A percentile compares a stretch with the other conserved stretches of the same genome.
Evolutionary conservation across 305 asterid species (phyloP).

Genomic region (Caryopteris hybrid): DNA sequence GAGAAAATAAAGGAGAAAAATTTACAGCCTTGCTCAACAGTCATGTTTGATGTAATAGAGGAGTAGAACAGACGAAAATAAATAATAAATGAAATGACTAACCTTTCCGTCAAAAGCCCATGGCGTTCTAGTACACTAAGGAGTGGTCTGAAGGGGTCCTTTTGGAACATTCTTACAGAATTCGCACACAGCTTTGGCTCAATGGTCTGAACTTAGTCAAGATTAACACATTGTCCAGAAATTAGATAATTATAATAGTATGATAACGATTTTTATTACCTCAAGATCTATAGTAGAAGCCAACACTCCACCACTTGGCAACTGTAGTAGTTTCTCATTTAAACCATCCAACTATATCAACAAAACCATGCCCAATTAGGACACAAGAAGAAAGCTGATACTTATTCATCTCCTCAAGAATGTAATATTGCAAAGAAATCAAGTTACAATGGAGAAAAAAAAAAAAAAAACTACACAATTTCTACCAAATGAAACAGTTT

Average conservation of each 20-base stretch:
- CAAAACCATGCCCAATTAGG: slow-evolving; percentile 19
- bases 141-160: slow-evolving; percentile 73
- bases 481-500: neutral
- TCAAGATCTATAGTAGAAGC: slow-evolving; percentile 20
- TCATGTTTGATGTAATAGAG: neutral
- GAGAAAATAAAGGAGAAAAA: slow-evolving; percentile 7
- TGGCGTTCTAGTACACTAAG: slow-evolving; percentile 42
- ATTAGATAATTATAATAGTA: neutral
- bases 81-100: slow-evolving; percentile 8
- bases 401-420: slow-evolving; percentile 4
- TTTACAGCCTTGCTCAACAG: slow-evolving; percentile 10
- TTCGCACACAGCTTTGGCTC: slow-evolving; percentile 26
- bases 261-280: slow-evolving; percentile 18
- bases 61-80: slow-evolving; percentile 8
- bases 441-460: neutral
- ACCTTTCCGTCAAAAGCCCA: slow-evolving; percentile 78
- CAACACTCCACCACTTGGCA: slow-evolving; percentile 31
- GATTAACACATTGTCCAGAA: slow-evolving; percentile 1
- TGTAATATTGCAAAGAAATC: neutral
- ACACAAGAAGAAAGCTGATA: neutral
- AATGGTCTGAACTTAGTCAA: slow-evolving; percentile 33
- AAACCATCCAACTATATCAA: slow-evolving; percentile 72
- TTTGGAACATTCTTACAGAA: slow-evolving; percentile 28
- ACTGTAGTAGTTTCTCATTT: slow-evolving; percentile 62
- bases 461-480: neutral